Evolutionary conservation across 2,329 filamentous ascomycete genomes (phyloP), one percentile per base, ranked within the genome.

Genomic region (Fusarium scirpi): DNA sequence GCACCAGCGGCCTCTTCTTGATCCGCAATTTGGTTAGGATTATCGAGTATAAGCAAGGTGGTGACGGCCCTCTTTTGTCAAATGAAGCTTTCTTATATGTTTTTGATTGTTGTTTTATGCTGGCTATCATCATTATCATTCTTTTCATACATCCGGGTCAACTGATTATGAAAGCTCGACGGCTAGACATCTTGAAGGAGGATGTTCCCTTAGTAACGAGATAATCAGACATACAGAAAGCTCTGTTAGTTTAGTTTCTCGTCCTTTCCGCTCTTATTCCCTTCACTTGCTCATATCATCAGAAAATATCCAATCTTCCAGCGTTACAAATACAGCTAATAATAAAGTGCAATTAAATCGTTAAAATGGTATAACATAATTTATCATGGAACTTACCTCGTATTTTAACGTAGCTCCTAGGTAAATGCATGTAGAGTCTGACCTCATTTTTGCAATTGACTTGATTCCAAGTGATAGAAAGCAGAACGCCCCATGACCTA

Each of bases 261-360:
- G 5, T 2, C 3, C 10, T 38, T 11, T 38, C 5, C 6, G 1
- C n/a, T 38, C n/a, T n/a, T n/a, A n/a, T 38, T 11, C 15, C 32
- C 9, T 34, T 9, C 8, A 8, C 8, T 15, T 30, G 13, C 29
- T 34, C 1, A 9, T 5, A 34, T 34, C 8, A 9, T 18, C 8
- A 9, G 4, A 3, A 10, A 2, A 11, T 11, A 38, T 38, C 0
- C 9, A 4, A 0, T n/a, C 3, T n/a, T 11, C 2, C 34, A n/a
- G 34, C 18, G 9, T 38, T 4, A n/a, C 9, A 38, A 4, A 10
- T 38, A 4, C 10, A n/a, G 18, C 34, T 38, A n/a, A 11, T n/a
- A n/a, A 38, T 38, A 38, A n/a, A 34, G 2, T 34, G 6, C 6
- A 6, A 34, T 18, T 18, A 0, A 38, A 6, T 4, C 5, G 16